Base-by-base conservation (phyloP, 208 protist species). In the Trypanosoma scelopori region DNA sequence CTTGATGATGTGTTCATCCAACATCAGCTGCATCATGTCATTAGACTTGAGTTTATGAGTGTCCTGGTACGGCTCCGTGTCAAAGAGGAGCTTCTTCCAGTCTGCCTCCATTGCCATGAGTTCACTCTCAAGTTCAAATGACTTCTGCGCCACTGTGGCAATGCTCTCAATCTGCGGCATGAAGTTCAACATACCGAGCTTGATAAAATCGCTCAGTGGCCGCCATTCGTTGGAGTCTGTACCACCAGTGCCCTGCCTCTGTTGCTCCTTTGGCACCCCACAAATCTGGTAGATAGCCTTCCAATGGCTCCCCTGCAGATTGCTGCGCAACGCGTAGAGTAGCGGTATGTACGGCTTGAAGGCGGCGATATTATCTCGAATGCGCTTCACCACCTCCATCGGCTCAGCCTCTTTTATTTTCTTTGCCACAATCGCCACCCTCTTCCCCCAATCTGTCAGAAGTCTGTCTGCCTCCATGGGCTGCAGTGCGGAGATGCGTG, bases 1-100 rank as follows among this genome's bases (percentile, higher is more conserved):
- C 75, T 97, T 97, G 39, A 98, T 78, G 53, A 98, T 98, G 64
- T 98, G 95, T 70, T 98, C 97, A 61, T 98, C 97, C 23, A 98
- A 77, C 30, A 95, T 93, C 28, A 92, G 72, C 65, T 97, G 92
- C 80, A 98, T 93, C 27, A 89, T 78, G 27, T 98, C 96, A 65
- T 96, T 94, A 9, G 89, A 74, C 74, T 96, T 95, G 20, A 98
- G 82, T 60, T 97, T 95, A 78, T 89, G 95, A 12, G 93, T 97
- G 73, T 94, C 92, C 60, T 91, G 79, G 78, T 97, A 97, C 18
- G 91, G 84, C 67, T 94, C 91, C 69, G 97, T 82, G 58, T 98
- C 94, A 61, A 98, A 98, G 45, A 92, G 76, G 13, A 98, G 53
- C 69, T 89, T 89, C 71, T 95, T 95, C 95, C 94, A 98, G 63